Percentiles rank a stretch among this genome's conserved stretches.
Conservation (phyloP, 371 early-diverging fungal genomes). For the Homolaphlyctis polyrhiza region DNA sequence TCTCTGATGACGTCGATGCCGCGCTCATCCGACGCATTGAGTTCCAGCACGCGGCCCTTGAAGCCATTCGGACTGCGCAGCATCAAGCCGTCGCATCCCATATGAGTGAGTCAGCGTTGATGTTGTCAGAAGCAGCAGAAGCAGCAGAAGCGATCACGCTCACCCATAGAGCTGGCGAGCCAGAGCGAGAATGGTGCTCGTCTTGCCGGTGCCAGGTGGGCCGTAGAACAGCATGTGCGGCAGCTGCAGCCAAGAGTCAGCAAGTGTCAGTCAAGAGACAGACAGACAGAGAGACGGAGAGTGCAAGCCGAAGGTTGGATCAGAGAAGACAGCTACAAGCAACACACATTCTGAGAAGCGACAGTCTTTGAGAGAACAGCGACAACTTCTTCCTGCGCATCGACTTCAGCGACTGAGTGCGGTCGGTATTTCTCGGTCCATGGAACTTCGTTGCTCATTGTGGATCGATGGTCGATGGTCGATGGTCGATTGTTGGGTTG, state of each 20-base stretch:
- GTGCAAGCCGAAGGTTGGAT: background rate
- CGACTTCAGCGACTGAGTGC: constrained; percentile 74
- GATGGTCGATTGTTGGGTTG: no score
- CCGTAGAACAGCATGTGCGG: constrained; percentile 99
- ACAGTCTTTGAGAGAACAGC: constrained; percentile 79
- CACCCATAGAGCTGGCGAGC: constrained; percentile 79
- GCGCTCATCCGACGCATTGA: constrained; percentile 98
- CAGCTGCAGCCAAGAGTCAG: no score
- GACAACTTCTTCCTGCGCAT: constrained; percentile 88
- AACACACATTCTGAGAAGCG: constrained; percentile 70
- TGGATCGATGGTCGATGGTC: no score
- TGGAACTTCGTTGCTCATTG: constrained; percentile 6
- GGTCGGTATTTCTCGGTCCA: constrained; percentile 71
- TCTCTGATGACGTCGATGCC: constrained; percentile 99
- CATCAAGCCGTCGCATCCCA: no score
- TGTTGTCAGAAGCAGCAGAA: background rate
- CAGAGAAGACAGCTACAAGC: background rate
- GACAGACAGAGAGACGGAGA: background rate
- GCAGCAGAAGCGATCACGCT: background rate
- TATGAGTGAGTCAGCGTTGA: background rate
- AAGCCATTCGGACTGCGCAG: background rate
- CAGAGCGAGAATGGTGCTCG: constrained; percentile 91
- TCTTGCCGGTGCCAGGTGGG: constrained; percentile 96
- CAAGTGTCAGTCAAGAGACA: no score
- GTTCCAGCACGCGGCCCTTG: background rate